Percentiles rank a stretch among this genome's conserved stretches.
Conservation (phyloP, 441 rosid genomes). For the Hura crepitans region DNA sequence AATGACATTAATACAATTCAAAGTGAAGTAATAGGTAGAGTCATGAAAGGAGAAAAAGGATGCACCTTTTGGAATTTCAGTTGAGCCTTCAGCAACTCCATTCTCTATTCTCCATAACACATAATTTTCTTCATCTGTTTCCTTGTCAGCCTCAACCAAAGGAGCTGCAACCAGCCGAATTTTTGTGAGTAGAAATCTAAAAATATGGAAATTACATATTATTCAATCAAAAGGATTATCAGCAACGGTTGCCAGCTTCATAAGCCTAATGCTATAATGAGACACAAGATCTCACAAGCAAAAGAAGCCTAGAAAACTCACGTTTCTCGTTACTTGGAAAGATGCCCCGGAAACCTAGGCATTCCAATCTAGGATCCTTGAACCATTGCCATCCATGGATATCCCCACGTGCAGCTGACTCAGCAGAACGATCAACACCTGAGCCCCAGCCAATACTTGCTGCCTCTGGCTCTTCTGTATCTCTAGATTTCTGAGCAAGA, state of each 20-base stretch:
- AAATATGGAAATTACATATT: slow-evolving; percentile 11
- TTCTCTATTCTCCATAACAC: slow-evolving; percentile 67
- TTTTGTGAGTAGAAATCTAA: not conserved
- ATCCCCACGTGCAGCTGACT: slow-evolving; percentile 55
- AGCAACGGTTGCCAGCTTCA: not conserved
- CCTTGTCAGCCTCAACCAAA: slow-evolving; percentile 69
- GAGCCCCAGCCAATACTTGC: slow-evolving; percentile 71
- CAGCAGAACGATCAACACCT: slow-evolving; percentile 46
- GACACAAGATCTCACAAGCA: slow-evolving; percentile 13
- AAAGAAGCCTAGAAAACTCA: slow-evolving; percentile 31
- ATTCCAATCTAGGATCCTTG: slow-evolving; percentile 75
- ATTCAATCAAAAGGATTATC: not conserved
- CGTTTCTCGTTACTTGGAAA: slow-evolving; percentile 58
- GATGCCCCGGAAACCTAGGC: slow-evolving; percentile 76
- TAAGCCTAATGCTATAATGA: not conserved
- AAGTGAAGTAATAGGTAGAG: not conserved
- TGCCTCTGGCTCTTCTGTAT: slow-evolving; percentile 54
- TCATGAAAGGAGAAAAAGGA: slow-evolving; percentile 11
- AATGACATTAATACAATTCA: not conserved
- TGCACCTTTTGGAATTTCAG: slow-evolving; percentile 82
- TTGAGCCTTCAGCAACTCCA: slow-evolving; percentile 91
- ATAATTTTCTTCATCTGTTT: slow-evolving; percentile 68
- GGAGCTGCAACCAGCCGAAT: slow-evolving; percentile 57
- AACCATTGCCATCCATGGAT: slow-evolving; percentile 80
- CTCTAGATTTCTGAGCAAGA: slow-evolving; percentile 34